Conservation (phyloP, 1,284 basidiomycete species). For the Sporisorium graminicola region DNA sequence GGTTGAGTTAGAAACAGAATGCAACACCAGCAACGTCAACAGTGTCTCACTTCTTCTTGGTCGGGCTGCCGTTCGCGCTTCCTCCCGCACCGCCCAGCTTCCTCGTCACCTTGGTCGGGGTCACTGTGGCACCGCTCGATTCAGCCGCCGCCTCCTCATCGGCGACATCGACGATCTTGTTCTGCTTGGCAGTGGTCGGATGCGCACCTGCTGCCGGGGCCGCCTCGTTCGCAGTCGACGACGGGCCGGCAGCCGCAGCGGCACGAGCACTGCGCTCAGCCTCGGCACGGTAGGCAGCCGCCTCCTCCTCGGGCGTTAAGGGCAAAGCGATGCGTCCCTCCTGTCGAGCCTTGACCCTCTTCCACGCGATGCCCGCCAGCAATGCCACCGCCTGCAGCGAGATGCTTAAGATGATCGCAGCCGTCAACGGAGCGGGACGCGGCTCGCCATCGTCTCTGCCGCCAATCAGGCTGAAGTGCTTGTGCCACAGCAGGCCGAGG, state of each 20-base stretch:
- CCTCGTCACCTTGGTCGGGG: slow-evolving; percentile 45
- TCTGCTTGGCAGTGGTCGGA: slow-evolving; percentile 3
- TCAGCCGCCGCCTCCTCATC: slow-evolving; percentile 43
- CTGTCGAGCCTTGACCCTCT: slow-evolving; percentile 47
- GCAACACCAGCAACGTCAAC: background rate
- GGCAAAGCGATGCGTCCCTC: slow-evolving; percentile 58
- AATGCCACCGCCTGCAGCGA: slow-evolving; percentile 50
- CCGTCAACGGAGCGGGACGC: slow-evolving; percentile 53
- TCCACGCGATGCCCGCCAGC: slow-evolving; percentile 55
- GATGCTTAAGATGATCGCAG: slow-evolving; percentile 56
- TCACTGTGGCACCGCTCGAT: slow-evolving; percentile 33
- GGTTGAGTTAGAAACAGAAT: too few relatives aligned
- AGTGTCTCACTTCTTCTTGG: slow-evolving; percentile 36
- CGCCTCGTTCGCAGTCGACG: slow-evolving; percentile 3
- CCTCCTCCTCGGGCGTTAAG: slow-evolving; percentile 49
- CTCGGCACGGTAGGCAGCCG: slow-evolving; percentile 40
- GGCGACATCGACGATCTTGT: slow-evolving; percentile 24
- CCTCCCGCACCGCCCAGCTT: slow-evolving; percentile 28
- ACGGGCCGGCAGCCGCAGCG: slow-evolving; percentile 7
- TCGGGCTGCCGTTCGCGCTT: slow-evolving; percentile 15
- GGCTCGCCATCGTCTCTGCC: slow-evolving; percentile 41
- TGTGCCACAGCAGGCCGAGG: slow-evolving; percentile 57
- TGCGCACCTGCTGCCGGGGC: background rate
- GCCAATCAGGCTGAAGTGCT: slow-evolving; percentile 46
- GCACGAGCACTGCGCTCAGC: slow-evolving; percentile 33